phyloP scores from a whole-genome alignment of 2,329 filamentous ascomycete genomes.

The Sporothrix pallida region DNA sequence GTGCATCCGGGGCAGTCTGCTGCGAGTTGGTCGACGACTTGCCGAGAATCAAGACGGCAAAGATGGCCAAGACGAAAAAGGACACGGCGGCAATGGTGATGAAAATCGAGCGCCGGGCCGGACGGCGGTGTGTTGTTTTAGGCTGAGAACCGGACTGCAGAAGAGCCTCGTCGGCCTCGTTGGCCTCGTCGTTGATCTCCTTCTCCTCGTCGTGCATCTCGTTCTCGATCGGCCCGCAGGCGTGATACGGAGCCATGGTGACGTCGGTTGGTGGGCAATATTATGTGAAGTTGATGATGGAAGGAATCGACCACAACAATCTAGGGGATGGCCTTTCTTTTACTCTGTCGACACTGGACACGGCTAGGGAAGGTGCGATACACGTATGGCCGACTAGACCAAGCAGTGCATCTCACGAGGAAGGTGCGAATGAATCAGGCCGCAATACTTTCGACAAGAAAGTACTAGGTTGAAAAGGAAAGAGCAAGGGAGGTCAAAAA shows the following conservation, averaged over 20 bases:
- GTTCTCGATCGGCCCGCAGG: conserved; percentile 5
- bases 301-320: background rate
- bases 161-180: background rate
- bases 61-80: conserved; percentile 46
- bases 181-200: background rate
- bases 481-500: background rate
- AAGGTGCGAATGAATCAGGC: background rate
- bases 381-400: background rate
- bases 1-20: no score
- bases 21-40: background rate
- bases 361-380: background rate
- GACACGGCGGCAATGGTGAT: conserved; percentile 41
- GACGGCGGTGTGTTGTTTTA: background rate
- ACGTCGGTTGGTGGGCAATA: no score
- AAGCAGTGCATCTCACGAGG: conserved; percentile 5
- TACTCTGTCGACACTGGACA: background rate
- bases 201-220: conserved; percentile 24
- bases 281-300: background rate
- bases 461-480: background rate
- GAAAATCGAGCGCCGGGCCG: conserved; percentile 37
- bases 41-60: conserved; percentile 42
- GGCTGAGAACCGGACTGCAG: no score
- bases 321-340: no score
- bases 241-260: conserved; percentile 16
- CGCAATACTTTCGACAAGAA: background rate